phyloP scores from a whole-genome alignment of 495 filamentous ascomycete genomes.

The Penicillium flavigenum region DNA sequence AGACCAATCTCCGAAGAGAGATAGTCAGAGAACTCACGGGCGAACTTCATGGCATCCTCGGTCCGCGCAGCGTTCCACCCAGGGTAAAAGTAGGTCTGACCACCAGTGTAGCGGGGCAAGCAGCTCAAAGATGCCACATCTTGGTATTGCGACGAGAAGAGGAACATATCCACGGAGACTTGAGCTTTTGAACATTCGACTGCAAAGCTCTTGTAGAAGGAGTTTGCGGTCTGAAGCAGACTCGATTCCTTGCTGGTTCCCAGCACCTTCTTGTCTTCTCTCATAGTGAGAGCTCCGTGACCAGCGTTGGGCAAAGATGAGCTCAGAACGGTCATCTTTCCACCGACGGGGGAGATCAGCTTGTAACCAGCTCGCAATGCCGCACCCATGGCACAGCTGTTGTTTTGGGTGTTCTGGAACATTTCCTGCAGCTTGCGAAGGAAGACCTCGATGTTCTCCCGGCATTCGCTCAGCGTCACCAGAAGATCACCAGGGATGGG shows the following conservation, averaged over 20 bases:
- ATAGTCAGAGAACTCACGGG: conserved; percentile 92
- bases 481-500: conserved; percentile 92
- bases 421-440: conserved; percentile 89
- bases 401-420: conserved; percentile 92
- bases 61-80: conserved; percentile 92
- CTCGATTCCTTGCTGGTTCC: conserved; percentile 88
- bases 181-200: conserved; percentile 99
- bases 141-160: conserved; percentile 96
- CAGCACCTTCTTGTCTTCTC: conserved; percentile 95
- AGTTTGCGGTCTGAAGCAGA: conserved; percentile 85
- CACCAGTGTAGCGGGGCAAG: conserved; percentile 91
- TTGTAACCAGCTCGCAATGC: conserved; percentile 92
- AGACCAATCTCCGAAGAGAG: conserved; percentile 93
- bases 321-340: conserved; percentile 89
- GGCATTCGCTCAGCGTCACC: conserved; percentile 84
- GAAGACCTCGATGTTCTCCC: conserved; percentile 86
- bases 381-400: conserved; percentile 85
- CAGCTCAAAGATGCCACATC: conserved; percentile 96
- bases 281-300: conserved; percentile 84
- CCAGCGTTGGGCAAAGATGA: conserved; percentile 90
- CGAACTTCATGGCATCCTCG: conserved; percentile 97
- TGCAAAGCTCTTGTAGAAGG: conserved; percentile 98
- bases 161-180: conserved; percentile 98
- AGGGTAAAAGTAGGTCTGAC: conserved; percentile 98
- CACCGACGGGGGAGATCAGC: conserved; percentile 87